Evolutionary conservation across 768 basidiomycete genomes (phyloP), one percentile per base, ranked within the genome.

Genomic region (Amanita muscaria): DNA sequence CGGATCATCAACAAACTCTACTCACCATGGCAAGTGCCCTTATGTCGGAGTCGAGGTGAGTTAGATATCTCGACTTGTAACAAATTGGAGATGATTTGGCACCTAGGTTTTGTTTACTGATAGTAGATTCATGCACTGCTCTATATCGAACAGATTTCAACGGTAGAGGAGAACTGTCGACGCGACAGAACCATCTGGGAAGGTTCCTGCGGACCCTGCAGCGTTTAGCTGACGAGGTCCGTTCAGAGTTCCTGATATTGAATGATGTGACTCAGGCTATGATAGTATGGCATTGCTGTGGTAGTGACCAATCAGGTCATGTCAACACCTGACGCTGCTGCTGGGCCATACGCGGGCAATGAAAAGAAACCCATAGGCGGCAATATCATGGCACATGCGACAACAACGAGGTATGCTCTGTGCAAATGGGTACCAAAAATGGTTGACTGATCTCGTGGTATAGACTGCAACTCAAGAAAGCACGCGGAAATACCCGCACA

Each of bases 281-380:
- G 54, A 14, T 50, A 98, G 94, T 99, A 89, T 57, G 96, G 96
- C 22, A 88, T 98, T 39, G 96, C 96, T 3, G 94, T 98, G 18
- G 92, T 99, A 9, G 83, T 97, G 32, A 88, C 89, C 3, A 99
- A 99, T 61, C 96, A 99, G 63, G 96, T 99, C 53, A 96, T 99
- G 78, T 97, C 96, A n/a, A 93, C 82, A 46, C 94, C 96, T 2
- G 96, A 99, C 59, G 91, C 90, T 22, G 79, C 85, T 3, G 89
- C 89, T 38, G 86, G 87, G 10, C 88, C 89, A 15, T 89, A 88
- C 50, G 83, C 83, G 31, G 77, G 78, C 3, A 90, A 96, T 56
- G 87, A 91, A 65, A 94, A 96, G 74, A 99, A 99, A 64, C 96
- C 96, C 12, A 94, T 99, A 44, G 96, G 96, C 36, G 94, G 94